phyloP scores from a whole-genome alignment of 2,329 filamentous ascomycete genomes.

The Hypoxylon sp. region DNA sequence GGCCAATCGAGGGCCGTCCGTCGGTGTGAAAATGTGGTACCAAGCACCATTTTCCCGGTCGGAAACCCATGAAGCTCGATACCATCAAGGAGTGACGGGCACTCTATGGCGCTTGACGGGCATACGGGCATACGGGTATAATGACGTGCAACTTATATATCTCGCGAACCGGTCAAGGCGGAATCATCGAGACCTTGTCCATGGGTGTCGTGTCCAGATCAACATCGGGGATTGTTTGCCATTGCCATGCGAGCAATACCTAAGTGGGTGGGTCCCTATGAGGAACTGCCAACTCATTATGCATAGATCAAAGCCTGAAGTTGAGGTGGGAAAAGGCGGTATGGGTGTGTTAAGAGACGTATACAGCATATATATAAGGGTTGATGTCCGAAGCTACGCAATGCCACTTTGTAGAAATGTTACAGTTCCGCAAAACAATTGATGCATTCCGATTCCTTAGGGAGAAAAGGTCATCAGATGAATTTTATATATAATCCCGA shows the following conservation, averaged over 20 bases:
- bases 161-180: conserved; percentile 12
- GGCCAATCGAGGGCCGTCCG: conserved; percentile 20
- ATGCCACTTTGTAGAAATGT: conserved; percentile 28
- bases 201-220: conserved; percentile 36
- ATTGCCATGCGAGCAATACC: conserved; percentile 43
- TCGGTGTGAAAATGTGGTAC: conserved; percentile 30
- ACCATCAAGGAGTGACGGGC: conserved; percentile 1
- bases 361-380: conserved; percentile 44
- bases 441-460: conserved; percentile 29
- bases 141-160: conserved; percentile 22
- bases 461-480: conserved; percentile 15
- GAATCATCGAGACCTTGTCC: conserved; percentile 17
- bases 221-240: conserved; percentile 27
- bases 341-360: conserved; percentile 46
- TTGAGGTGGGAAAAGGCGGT: conserved; percentile 51
- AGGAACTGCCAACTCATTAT: conserved; percentile 53
- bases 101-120: conserved; percentile 22
- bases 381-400: conserved; percentile 38
- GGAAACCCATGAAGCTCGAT: conserved; percentile 13
- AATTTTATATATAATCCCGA: conserved; percentile 40
- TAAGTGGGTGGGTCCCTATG: conserved; percentile 49
- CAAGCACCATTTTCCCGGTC: conserved; percentile 11
- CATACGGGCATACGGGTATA: conserved; percentile 30
- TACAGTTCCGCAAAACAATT: conserved; percentile 30
- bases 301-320: conserved; percentile 51